Evolutionary conservation across 1,284 basidiomycete species (phyloP).

Genomic region (Sanghuangporus sanghuang): DNA sequence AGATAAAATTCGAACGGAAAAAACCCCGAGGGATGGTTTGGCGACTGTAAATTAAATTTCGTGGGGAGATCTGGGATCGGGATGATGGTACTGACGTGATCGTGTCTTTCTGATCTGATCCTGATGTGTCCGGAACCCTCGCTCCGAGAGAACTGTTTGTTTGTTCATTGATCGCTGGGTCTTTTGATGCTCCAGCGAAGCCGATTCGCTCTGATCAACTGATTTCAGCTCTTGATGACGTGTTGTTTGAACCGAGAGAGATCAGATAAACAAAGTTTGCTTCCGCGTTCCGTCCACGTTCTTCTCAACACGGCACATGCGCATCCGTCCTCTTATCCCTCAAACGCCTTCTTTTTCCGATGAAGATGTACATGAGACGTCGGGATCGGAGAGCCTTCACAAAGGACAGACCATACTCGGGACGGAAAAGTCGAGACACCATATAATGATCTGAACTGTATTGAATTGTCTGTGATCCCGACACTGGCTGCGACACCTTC

Average conservation of each 20-base stretch:
- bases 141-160: not conserved
- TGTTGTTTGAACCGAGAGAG: not conserved
- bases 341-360: not conserved
- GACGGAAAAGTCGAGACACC: not conserved
- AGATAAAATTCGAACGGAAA: not conserved
- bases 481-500: not conserved
- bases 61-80: not conserved
- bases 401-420: not conserved
- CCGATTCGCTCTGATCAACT: not conserved
- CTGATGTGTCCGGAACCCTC: not conserved
- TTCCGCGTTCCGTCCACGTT: not conserved
- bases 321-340: not conserved
- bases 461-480: not conserved
- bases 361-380: not conserved
- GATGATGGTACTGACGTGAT: too few relatives aligned
- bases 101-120: not conserved
- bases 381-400: not conserved
- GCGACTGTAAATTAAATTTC: not conserved
- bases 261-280: conserved; percentile 1
- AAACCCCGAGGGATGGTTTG: not conserved
- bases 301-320: not conserved
- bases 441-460: not conserved
- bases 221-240: not conserved
- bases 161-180: not conserved
- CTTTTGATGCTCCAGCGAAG: not conserved